Conservation (phyloP, 2,329 filamentous ascomycete species). For the Aureobasidium sp. region DNA sequence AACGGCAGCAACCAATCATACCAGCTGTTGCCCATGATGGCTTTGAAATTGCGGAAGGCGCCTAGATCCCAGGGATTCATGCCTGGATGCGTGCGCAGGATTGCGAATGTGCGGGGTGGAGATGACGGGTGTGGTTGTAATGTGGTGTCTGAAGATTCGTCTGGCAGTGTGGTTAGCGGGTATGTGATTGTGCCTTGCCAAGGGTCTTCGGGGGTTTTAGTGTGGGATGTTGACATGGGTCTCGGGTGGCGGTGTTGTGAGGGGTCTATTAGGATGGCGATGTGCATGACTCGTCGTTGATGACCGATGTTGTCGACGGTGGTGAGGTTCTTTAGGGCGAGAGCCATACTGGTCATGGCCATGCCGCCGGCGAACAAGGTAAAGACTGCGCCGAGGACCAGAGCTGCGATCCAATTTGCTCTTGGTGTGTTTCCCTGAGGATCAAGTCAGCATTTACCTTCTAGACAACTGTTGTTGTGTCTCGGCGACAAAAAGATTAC, state of each 20-base stretch:
- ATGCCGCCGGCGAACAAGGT: conserved; percentile 74
- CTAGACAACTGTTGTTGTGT: neutral
- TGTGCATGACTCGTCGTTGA: conserved; percentile 56
- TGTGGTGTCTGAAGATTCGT: conserved; percentile 24
- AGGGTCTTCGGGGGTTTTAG: conserved; percentile 18
- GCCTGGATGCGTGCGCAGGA: conserved; percentile 63
- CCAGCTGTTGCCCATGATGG: conserved; percentile 66
- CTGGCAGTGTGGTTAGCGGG: conserved; percentile 39
- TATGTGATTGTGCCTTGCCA: conserved; percentile 50
- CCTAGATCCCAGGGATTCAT: conserved; percentile 85
- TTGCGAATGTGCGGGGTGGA: conserved; percentile 61
- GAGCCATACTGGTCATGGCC: conserved; percentile 63
- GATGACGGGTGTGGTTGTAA: conserved; percentile 21
- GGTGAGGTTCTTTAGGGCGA: conserved; percentile 67
- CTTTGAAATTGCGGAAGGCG: conserved; percentile 60
- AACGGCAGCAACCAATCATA: conserved; percentile 79
- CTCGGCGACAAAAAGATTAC: conserved; percentile 20
- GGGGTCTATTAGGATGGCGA: conserved; percentile 63
- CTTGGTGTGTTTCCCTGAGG: conserved; percentile 34
- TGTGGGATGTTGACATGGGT: neutral
- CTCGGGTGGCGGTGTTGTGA: conserved; percentile 13
- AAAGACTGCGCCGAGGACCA: conserved; percentile 66
- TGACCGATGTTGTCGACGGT: conserved; percentile 72
- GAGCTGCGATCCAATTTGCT: conserved; percentile 56
- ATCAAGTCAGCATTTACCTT: neutral